Evolutionary conservation across 139 green algal species (phyloP), one percentile per base, ranked within the genome.

Genomic region (Yamagishiella unicocca): DNA sequence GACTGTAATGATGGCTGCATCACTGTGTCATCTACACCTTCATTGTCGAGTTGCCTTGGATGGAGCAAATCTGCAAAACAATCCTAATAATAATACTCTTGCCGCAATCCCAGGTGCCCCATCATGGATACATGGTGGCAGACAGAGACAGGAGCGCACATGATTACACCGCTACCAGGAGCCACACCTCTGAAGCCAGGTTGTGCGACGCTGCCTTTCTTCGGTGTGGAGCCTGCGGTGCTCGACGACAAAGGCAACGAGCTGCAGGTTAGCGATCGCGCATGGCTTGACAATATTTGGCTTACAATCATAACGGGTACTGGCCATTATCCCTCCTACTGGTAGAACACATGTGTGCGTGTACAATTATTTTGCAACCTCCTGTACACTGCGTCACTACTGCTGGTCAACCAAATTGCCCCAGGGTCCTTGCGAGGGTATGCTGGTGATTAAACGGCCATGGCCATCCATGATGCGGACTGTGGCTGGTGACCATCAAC

Each of bases 91-190:
- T n/a, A n/a, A n/a, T n/a, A n/a, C n/a, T n/a, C n/a, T n/a, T n/a
- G n/a, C n/a, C n/a, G n/a, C n/a, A n/a, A n/a, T n/a, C n/a, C n/a
- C 75, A 83, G 92, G 10, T 98, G 95, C 89, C 93, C 96, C 22
- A 93, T 99, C 40, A 92, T 98, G 19, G 97, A 99, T 93, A 99
- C 97, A 1, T 99, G 95, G 96, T 99, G 97, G 96, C 97, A 99
- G 94, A 99, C 97, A 0, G 97, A 99, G 94, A 98, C 97, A 35
- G 97, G 95, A 17, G 91, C 79, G 0, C 91, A 96, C 83, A 96
- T 98, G 95, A 96, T 99, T 84, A 95, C 95, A 2, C 95, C 96
- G 21, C 88, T 99, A 46, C 96, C 97, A 7, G 58, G 78, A 27
- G 61, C 58, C 40, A 75, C 45, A 94, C 95, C 9, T 95, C 96